Evolutionary conservation across 164 flowering plant genomes (phyloP), one percentile per base, ranked within the genome.

Genomic region (Magnolia sinica): DNA sequence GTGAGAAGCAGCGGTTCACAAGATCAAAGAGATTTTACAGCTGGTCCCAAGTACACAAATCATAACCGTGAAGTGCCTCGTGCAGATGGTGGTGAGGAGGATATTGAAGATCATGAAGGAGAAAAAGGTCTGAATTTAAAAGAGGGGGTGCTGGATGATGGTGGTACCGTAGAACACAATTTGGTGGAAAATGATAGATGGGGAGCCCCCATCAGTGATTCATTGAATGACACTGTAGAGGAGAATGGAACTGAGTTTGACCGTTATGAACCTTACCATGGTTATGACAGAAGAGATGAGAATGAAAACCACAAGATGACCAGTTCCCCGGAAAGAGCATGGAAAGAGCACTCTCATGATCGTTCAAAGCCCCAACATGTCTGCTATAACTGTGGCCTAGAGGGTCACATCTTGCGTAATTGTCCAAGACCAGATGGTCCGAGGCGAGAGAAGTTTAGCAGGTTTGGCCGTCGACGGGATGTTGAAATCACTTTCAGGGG

Each of bases 301-400:
- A 78, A 79, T n/a, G 85, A 75, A 67, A 77, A 77, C 59, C 73
- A 73, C 31, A 66, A 61, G 31, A 61, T 70, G 65, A 72, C 55
- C 5, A 64, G 66, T 79, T 70, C 81, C 78, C 70, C 73, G 71
- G 80, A 80, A 71, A 79, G 74, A 74, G 63, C 75, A 20, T 20
- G 29, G 63, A 61, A 72, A 70, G 80, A 61, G 50, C 51, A 24
- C 22, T 16, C 67, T 51, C 76, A 50, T 49, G 73, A 76, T 70
- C 59, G 66, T 73, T 29, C 72, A 50, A 85, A 78, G 63, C 49
- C 61, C 10, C 79, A 37, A 50, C 79, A 27, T 27, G 20, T 72
- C 59, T 88, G 91, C 79, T 84, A 78, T 51, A 20, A 1, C 10
- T 88, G 89, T 81, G 89, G 91, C 23, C 79, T 50, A 58, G 63